Conservation (phyloP, 2,329 filamentous ascomycete genomes). For the Sarocladiaceae sp. region DNA sequence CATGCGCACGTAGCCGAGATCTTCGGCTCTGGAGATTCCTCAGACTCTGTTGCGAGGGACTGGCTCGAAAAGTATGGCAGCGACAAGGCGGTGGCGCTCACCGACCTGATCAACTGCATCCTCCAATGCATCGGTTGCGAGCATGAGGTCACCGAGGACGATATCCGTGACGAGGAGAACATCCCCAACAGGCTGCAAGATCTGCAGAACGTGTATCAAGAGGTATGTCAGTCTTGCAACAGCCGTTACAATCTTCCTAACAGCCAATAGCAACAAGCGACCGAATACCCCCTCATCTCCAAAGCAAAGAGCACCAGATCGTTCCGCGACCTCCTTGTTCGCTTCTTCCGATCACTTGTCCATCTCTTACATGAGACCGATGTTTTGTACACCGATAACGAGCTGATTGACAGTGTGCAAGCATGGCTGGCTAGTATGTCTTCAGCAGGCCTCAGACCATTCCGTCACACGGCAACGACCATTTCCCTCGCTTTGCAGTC, state of each 20-base stretch:
- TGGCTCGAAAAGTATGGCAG: conserved; percentile 54
- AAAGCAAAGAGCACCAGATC: conserved; percentile 68
- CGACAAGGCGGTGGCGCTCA: conserved; percentile 48
- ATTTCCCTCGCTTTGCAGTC: conserved; percentile 75
- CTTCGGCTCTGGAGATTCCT: conserved; percentile 51
- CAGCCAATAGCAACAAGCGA: conserved; percentile 57
- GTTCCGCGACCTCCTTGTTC: conserved; percentile 71
- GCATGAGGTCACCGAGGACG: conserved; percentile 68
- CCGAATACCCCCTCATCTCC: conserved; percentile 87
- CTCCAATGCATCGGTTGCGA: conserved; percentile 73
- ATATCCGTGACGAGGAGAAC: conserved; percentile 86
- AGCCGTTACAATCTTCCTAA: conserved; percentile 19
- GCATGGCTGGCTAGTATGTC: conserved; percentile 90
- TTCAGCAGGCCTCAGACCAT: conserved; percentile 77
- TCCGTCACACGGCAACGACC: conserved; percentile 88
- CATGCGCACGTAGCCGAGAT: conserved; percentile 46
- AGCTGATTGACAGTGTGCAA: conserved; percentile 81
- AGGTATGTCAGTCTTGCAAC: conserved; percentile 37
- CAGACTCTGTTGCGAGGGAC: conserved; percentile 50
- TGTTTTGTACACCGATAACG: conserved; percentile 67
- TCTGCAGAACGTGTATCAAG: conserved; percentile 81
- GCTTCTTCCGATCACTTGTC: conserved; percentile 74
- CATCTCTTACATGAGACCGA: conserved; percentile 76
- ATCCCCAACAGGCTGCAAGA: conserved; percentile 71
- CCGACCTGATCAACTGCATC: conserved; percentile 61